Evolutionary conservation across 306 rosid genomes (phyloP).

Genomic region (Delonix regia): DNA sequence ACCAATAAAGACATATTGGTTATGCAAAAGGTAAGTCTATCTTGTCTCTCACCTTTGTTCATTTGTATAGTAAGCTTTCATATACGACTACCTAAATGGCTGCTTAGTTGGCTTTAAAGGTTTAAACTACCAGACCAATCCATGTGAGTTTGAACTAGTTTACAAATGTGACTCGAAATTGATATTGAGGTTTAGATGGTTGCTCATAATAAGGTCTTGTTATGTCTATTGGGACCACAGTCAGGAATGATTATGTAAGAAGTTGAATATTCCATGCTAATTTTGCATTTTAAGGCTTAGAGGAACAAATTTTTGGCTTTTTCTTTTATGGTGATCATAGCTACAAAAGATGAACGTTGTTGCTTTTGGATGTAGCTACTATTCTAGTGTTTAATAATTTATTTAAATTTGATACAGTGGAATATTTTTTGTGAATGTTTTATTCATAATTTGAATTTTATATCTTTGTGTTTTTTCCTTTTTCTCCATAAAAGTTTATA

Average conservation of each 20-base stretch:
- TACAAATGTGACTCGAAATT: not conserved
- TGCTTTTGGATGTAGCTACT: not conserved
- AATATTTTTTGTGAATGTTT: too few relatives aligned
- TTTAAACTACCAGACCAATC: not conserved
- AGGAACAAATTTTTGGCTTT: too few relatives aligned
- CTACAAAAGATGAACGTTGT: not conserved
- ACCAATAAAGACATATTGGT: constrained; percentile 57
- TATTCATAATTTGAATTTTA: too few relatives aligned
- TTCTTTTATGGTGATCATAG: too few relatives aligned
- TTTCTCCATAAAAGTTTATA: too few relatives aligned
- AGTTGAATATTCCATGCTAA: not conserved
- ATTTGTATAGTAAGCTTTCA: constrained; percentile 1
- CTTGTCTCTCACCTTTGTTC: constrained; percentile 12
- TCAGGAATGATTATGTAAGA: not conserved
- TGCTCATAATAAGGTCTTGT: not conserved
- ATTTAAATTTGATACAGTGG: too few relatives aligned
- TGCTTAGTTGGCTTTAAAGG: not conserved
- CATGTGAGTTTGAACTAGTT: not conserved
- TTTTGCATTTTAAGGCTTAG: not conserved
- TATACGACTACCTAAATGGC: not conserved
- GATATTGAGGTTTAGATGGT: not conserved
- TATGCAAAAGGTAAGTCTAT: constrained; percentile 57
- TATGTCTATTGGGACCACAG: not conserved
- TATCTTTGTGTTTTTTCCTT: too few relatives aligned
- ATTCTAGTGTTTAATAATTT: too few relatives aligned